phyloP scores from a whole-genome alignment of 1,284 basidiomycete genomes.

The Puccinia brachypodii region DNA sequence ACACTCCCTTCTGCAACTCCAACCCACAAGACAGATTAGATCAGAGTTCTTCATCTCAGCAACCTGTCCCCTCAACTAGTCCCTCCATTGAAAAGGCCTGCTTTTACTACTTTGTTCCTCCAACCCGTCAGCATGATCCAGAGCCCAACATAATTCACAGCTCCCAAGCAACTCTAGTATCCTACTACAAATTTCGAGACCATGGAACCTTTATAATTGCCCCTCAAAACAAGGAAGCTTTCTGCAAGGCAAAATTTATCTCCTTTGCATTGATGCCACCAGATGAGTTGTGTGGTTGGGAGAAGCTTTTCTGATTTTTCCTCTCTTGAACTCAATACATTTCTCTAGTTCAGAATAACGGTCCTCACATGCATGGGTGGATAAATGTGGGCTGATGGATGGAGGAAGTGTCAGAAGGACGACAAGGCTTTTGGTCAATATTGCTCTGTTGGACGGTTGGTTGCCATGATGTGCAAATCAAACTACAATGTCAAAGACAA shows the following conservation, averaged over 20 bases:
- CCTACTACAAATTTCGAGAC: neutral
- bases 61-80: too few relatives aligned
- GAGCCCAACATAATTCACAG: neutral
- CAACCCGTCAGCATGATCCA: neutral
- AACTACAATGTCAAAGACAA: neutral
- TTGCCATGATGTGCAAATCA: neutral
- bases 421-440: neutral
- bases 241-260: neutral
- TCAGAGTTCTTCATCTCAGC: too few relatives aligned
- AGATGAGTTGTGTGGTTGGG: neutral
- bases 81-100: too few relatives aligned
- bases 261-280: neutral
- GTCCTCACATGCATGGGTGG: neutral
- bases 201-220: neutral
- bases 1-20: too few relatives aligned
- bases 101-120: slow-evolving; percentile 3
- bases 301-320: neutral
- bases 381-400: neutral
- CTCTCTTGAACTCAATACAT: neutral
- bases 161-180: neutral
- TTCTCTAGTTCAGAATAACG: neutral
- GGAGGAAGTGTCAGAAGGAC: neutral
- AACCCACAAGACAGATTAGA: too few relatives aligned
- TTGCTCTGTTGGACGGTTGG: neutral
- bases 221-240: neutral